phyloP scores from a whole-genome alignment of 495 filamentous ascomycete genomes.

The Elaphomyces granulatus region DNA sequence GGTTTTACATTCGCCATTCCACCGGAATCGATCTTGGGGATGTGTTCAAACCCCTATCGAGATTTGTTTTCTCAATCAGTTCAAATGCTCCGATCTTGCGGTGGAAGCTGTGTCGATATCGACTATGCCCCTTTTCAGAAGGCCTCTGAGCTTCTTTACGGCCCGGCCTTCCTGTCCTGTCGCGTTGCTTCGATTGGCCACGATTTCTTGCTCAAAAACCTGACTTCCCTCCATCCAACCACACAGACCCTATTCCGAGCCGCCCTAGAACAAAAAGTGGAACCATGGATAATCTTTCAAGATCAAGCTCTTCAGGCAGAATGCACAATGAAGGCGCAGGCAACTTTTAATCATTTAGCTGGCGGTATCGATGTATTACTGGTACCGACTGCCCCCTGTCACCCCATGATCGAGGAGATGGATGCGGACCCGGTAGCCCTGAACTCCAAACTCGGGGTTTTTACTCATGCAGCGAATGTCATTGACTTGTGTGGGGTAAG shows the following conservation, averaged over 20 bases:
- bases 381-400: constrained; percentile 44
- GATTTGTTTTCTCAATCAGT: constrained; percentile 34
- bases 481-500: constrained; percentile 46
- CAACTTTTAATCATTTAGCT: too few species aligned
- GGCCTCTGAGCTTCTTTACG: constrained; percentile 3
- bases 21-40: constrained; percentile 26
- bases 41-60: constrained; percentile 30
- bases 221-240: constrained; percentile 39
- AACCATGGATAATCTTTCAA: constrained; percentile 1
- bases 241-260: too few species aligned
- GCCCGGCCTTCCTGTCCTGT: constrained; percentile 1
- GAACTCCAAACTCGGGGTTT: constrained; percentile 42
- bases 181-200: too few species aligned
- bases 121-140: constrained; percentile 41
- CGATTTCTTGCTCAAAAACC: constrained; percentile 28
- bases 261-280: too few species aligned
- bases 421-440: constrained; percentile 35
- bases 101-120: constrained; percentile 27
- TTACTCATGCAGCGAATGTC: constrained; percentile 49
- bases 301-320: constrained; percentile 3
- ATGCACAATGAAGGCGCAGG: constrained; percentile 33
- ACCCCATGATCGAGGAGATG: constrained; percentile 43
- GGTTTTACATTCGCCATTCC: constrained; percentile 39
- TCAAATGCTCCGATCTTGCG: constrained; percentile 26
- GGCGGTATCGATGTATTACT: constrained; percentile 46